Evolutionary conservation across 176 grass and related monocot genomes (phyloP), one percentile per base, ranked within the genome.

Genomic region (Zoysia japonica): DNA sequence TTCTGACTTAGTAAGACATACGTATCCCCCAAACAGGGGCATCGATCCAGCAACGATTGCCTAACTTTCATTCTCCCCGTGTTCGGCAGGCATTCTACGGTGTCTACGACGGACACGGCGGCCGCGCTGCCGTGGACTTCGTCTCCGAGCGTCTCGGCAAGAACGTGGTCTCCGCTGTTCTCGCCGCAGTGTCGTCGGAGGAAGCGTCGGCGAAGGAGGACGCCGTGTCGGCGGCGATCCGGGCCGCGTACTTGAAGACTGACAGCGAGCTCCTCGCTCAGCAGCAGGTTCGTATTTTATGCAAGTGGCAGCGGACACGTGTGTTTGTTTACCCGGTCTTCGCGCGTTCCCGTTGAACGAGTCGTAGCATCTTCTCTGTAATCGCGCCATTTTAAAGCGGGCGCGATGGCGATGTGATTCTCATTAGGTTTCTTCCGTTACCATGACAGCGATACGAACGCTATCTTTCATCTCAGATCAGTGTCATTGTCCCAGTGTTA

Each of bases 61-160:
- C 3, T 48, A n/a, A 61, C 12, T 50, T 11, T 39, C 16, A 28
- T 38, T 1, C 38, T 12, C 4, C 2, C 13, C 12, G 46, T 53
- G 14, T 20, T 65, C 3, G 48, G 36, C 83, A 95, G 96, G 89
- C 92, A 35, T 93, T 94, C 72, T 98, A 94, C 28, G 92, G 90
- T 52, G 89, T 98, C 5, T 98, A 90, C 75, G 96, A 98, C 46
- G 96, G 92, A 0, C 92, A 98, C 71, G 92, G 96, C 2, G 96
- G 95, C 9, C 85, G 85, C 28, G 80, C 85, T 17, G 96, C 96
- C 36, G 92, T 94, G 53, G 83, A 94, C 85, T 87, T 92, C 6
- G 75, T 98, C 76, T 87, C 92, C 2, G 45, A 79, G 39, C 81
- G 79, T 2, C 84, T 94, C n/a, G 86, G 96, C 65, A 64, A 77